These are phyloP conservation scores for Chrysanthemum seticuspe DNA, from an alignment of 129 eudicot species.

Conservation along the genomic window DNA sequence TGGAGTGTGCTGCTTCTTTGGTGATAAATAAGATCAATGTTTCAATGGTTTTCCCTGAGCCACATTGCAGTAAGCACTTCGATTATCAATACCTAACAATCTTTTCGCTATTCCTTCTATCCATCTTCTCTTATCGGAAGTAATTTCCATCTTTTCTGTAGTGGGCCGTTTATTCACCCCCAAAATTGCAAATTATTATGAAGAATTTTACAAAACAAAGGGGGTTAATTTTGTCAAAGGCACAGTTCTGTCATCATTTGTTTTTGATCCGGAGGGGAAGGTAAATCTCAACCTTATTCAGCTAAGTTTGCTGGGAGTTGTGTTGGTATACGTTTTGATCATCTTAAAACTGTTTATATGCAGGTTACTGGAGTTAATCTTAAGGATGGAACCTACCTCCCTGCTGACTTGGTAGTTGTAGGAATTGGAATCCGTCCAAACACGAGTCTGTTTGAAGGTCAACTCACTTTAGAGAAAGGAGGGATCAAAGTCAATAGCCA, in stretches of 20 bases:
- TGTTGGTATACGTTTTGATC: too few species aligned
- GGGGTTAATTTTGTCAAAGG: slow-evolving; percentile 89
- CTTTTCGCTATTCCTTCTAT: slow-evolving; percentile 4
- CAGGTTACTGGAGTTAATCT: slow-evolving; percentile 91
- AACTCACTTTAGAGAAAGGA: slow-evolving; percentile 82
- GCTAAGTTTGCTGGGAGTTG: too few species aligned
- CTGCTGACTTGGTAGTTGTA: slow-evolving; percentile 84
- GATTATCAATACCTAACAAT: background rate
- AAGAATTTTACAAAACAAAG: slow-evolving; percentile 81
- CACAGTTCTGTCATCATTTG: slow-evolving; percentile 89
- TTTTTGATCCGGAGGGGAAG: slow-evolving; percentile 66
- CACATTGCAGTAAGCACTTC: slow-evolving; percentile 77
- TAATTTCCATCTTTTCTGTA: slow-evolving; percentile 24
- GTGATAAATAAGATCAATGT: slow-evolving; percentile 84
- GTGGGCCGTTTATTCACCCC: slow-evolving; percentile 96
- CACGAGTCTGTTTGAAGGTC: slow-evolving; percentile 90
- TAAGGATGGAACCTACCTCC: slow-evolving; percentile 70
- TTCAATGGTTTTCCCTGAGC: slow-evolving; percentile 95
- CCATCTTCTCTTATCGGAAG: background rate
- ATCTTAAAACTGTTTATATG: background rate
- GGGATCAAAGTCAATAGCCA: slow-evolving; percentile 83
- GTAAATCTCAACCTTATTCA: slow-evolving; percentile 30
- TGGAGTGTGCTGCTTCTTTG: slow-evolving; percentile 98
- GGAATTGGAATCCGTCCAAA: slow-evolving; percentile 97
- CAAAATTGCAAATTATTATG: slow-evolving; percentile 81